Conservation (phyloP, 495 filamentous ascomycete genomes). For the Hamigera avellanea region DNA sequence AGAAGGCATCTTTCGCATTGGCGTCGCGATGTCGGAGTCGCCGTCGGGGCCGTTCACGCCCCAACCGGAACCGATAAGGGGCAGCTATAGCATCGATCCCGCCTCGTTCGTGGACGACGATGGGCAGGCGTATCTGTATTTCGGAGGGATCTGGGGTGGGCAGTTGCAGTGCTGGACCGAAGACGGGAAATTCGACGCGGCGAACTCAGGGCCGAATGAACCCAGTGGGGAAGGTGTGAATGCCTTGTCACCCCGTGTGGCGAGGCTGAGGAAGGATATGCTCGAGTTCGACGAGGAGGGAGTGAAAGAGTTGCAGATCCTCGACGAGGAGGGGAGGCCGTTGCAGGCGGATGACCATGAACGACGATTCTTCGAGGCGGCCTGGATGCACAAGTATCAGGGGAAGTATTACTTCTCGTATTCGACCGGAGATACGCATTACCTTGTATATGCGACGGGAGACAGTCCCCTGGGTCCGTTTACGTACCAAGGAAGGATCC, state of each 20-base stretch:
- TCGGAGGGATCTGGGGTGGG: slow-evolving; percentile 56
- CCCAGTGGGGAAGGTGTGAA: slow-evolving; percentile 32
- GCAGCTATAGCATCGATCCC: slow-evolving; percentile 38
- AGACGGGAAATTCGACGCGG: slow-evolving; percentile 33
- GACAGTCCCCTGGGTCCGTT: slow-evolving; percentile 55
- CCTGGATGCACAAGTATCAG: slow-evolving; percentile 59
- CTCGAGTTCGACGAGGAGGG: slow-evolving; percentile 35
- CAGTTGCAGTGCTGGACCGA: slow-evolving; percentile 48
- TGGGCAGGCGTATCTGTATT: slow-evolving; percentile 37
- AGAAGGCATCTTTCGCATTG: slow-evolving; percentile 49
- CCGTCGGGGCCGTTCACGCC: slow-evolving; percentile 37
- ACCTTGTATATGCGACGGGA: slow-evolving; percentile 51
- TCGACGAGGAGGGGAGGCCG: slow-evolving; percentile 45
- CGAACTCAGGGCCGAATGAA: slow-evolving; percentile 37
- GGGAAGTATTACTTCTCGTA: slow-evolving; percentile 65
- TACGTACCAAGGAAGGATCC: slow-evolving; percentile 53
- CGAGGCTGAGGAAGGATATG: slow-evolving; percentile 53
- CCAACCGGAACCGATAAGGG: slow-evolving; percentile 21
- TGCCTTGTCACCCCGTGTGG: slow-evolving; percentile 50
- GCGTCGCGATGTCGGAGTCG: slow-evolving; percentile 29
- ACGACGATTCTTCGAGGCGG: slow-evolving; percentile 65
- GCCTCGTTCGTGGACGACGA: slow-evolving; percentile 39
- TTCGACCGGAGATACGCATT: slow-evolving; percentile 66
- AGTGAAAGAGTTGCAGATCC: slow-evolving; percentile 42
- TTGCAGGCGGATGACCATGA: slow-evolving; percentile 56